A percentile compares a stretch with the other conserved stretches of the same genome.
Conservation (phyloP, 495 filamentous ascomycete genomes). For the Eremomyces bilateralis region DNA sequence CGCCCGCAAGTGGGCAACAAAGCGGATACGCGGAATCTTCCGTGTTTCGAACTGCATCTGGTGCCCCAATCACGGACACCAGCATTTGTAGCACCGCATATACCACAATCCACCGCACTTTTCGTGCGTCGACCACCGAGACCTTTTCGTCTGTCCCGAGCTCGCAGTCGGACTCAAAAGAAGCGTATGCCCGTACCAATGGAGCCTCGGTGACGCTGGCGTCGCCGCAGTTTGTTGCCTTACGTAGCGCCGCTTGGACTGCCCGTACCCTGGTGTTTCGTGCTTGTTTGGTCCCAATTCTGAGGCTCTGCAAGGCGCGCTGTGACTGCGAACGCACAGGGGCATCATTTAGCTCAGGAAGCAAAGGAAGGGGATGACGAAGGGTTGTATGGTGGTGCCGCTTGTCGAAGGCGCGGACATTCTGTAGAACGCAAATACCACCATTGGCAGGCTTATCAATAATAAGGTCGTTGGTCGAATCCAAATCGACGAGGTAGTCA, state of each 20-base stretch:
- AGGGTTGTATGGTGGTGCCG: constrained; percentile 31
- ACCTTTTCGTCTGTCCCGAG: constrained; percentile 21
- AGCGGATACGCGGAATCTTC: constrained; percentile 16
- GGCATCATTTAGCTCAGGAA: constrained; percentile 23
- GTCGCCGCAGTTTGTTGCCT: constrained; percentile 22
- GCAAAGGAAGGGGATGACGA: constrained; percentile 32
- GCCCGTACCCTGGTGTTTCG: constrained; percentile 15
- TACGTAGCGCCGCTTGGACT: constrained; percentile 14
- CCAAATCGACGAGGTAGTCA: constrained; percentile 35
- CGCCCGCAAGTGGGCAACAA: constrained; percentile 14
- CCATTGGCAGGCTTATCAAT: constrained; percentile 21
- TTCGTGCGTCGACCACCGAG: constrained; percentile 19
- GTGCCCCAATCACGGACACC: constrained; percentile 16
- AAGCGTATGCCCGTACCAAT: constrained; percentile 24
- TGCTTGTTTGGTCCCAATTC: constrained; percentile 14
- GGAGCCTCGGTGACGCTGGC: constrained; percentile 12
- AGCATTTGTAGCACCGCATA: constrained; percentile 45
- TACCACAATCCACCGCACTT: constrained; percentile 45
- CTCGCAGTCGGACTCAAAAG: constrained; percentile 23
- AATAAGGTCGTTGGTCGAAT: constrained; percentile 19
- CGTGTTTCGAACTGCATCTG: constrained; percentile 17
- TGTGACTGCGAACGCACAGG: constrained; percentile 9
- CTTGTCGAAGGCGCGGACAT: constrained; percentile 33
- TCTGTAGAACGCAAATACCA: constrained; percentile 38
- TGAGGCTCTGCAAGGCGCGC: constrained; percentile 10